Evolutionary conservation across 495 filamentous ascomycete genomes (phyloP), one percentile per base, ranked within the genome.

Genomic region (Hypoxylon rickii): DNA sequence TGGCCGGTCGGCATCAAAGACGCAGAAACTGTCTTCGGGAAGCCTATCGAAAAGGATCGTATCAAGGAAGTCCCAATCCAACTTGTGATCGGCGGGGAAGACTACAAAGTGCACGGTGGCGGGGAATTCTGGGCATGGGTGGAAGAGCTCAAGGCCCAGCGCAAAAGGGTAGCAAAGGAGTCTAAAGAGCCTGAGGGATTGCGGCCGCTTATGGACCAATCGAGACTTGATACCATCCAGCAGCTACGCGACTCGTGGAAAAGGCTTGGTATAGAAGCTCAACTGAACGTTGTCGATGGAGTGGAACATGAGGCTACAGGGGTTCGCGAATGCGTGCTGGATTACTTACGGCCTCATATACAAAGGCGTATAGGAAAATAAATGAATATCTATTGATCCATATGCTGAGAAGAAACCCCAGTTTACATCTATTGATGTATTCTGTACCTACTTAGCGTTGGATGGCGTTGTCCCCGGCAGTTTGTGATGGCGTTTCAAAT

Each of bases 1-100:
- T 70, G 63, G 63, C 66, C 66, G 1, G 26, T 13, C 0, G 66
- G 66, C 4, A 55, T 63, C 19, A 62, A 60, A 34, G 51, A 69
- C 37, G 51, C 58, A 11, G 34, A 61, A 17, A 22, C 24, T 1
- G 15, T 69, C 15, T 69, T 70, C 44, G 51, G 50, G 12, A 44
- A 20, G 1, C 19, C 20, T 4, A 37, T 65, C 17, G 24, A 63
- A 13, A 65, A 44, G 31, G 43, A 44, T 16, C 51, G 46, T 12
- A 58, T 70, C 21, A 52, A 34, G 32, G 19, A 52, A 8, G 54
- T 69, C n/a, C 42, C 45, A 5, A 61, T 66, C 44, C 67, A 70
- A 2, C 49, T 70, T 11, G 43, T 62, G 24, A 20, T 64, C 19
- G 66, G 66, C 8, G 47, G 21, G 21, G 53, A 31, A 20, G 66